These are phyloP conservation scores for Brettanomyces bruxellensis DNA, from an alignment of 805 yeast species.

Conservation along the genomic window DNA sequence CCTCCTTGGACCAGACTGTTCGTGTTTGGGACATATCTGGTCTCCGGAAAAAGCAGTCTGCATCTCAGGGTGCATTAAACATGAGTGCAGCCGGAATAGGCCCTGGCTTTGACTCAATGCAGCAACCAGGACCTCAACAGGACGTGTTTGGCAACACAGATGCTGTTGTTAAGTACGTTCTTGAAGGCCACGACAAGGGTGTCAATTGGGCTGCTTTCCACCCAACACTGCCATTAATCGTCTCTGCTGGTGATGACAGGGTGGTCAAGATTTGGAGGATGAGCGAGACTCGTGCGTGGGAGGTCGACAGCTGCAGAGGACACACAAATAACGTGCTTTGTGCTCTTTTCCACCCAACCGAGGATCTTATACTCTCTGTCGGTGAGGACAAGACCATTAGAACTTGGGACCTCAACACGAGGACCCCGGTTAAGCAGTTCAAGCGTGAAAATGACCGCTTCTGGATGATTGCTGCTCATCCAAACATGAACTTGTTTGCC, in stretches of 20 bases:
- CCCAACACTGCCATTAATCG: slow-evolving; percentile 90
- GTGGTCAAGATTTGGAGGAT: slow-evolving; percentile 94
- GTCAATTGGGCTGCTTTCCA: slow-evolving; percentile 99
- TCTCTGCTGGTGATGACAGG: slow-evolving; percentile 94
- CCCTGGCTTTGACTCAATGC: slow-evolving; percentile 20
- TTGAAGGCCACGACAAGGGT: slow-evolving; percentile 98
- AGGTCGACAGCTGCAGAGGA: slow-evolving; percentile 96
- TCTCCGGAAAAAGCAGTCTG: slow-evolving; percentile 89
- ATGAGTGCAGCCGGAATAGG: slow-evolving; percentile 13
- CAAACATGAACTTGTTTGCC: slow-evolving; percentile 85
- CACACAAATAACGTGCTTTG: slow-evolving; percentile 90
- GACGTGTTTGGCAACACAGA: slow-evolving; percentile 93
- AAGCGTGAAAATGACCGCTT: slow-evolving; percentile 90
- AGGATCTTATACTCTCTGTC: slow-evolving; percentile 85
- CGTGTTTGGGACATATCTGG: slow-evolving; percentile 98
- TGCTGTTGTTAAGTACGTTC: slow-evolving; percentile 88
- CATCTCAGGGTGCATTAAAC: slow-evolving; percentile 31
- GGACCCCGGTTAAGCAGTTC: slow-evolving; percentile 90
- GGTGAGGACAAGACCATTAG: slow-evolving; percentile 95
- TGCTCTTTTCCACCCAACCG: slow-evolving; percentile 87
- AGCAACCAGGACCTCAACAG: slow-evolving; percentile 69
- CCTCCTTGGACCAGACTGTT: slow-evolving; percentile 96
- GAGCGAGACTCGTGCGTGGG: slow-evolving; percentile 98
- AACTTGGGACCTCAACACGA: slow-evolving; percentile 92
- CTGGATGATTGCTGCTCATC: slow-evolving; percentile 89